Base-by-base conservation (phyloP, 2,329 filamentous ascomycete species). In the Diplocarpon mali region DNA sequence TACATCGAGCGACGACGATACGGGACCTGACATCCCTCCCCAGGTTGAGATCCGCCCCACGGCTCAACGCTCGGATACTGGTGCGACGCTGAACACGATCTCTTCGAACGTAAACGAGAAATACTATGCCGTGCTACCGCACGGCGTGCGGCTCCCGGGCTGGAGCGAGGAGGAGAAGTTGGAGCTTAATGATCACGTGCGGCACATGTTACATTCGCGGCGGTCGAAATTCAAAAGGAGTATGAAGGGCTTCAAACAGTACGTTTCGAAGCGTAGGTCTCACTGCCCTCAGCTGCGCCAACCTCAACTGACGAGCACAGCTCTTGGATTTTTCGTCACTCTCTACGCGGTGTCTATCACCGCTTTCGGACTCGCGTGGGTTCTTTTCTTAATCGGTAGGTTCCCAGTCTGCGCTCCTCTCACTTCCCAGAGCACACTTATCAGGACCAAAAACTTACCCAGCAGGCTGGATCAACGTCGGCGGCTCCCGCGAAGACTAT, bases 141-240 rank as follows among this genome's bases (percentile, higher is more conserved):
- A 88, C 47, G 83, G 83, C 2, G 72, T 78, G 4, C 75, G 71
- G 2, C 67, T 93, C 0, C 76, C 84, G 6, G 83, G 81, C 11
- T 94, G 87, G 87, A 78, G 67, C 2, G 72, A 75, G 6, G 76
- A 80, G 38, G 86, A 93, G 50, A 81, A 87, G 58, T 72, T 72
- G 48, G 79, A 86, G 59, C 67, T 94, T 32, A 86, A 94, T 57
- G 87, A 94, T 53, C 65, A 90, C 60, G 87, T 94, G 14, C 74
- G 87, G 28, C 87, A 94, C 60, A 86, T 92, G 77, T 65, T 94
- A 35, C 87, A 93, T 64, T 93, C 87, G 6, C 76, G 78, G 44
- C 75, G 85, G 13, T 83, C 82, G 30, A 82, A 79, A 47, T 85
- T 93, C 66, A 90, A 88, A 64, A 80, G 85, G 31, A 69, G 75